phyloP scores from a whole-genome alignment of 2,329 filamentous ascomycete genomes.

The Neofusicoccum cordaticola region DNA sequence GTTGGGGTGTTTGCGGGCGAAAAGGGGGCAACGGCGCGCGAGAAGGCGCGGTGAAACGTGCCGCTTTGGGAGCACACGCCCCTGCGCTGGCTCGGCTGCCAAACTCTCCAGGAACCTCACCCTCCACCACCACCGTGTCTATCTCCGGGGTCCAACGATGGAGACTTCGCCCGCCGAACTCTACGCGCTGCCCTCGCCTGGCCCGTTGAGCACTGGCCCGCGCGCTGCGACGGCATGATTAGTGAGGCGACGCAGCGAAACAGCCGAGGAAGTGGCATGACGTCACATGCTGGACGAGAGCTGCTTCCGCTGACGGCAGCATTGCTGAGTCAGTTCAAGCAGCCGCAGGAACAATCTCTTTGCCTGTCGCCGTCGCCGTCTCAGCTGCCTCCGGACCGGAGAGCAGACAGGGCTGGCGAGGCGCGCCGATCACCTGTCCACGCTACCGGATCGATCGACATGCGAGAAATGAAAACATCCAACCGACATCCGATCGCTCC shows the following conservation, averaged over 20 bases:
- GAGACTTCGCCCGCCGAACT: no score
- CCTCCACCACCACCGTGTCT: no score
- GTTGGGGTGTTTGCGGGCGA: neutral
- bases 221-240: neutral
- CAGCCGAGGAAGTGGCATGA: neutral
- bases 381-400: neutral
- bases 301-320: no score
- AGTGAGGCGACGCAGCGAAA: neutral
- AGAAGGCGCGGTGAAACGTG: neutral
- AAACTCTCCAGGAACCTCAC: no score
- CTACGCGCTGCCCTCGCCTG: neutral
- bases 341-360: neutral
- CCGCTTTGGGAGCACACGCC: neutral
- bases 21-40: neutral
- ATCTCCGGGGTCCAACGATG: no score
- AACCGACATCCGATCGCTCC: neutral
- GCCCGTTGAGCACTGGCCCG: no score
- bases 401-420: neutral
- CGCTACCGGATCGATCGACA: constrained; percentile 1
- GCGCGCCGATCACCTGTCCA: neutral
- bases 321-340: no score
- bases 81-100: no score
- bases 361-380: neutral
- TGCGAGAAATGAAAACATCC: constrained; percentile 1
- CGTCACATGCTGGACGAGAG: neutral